A percentile compares a stretch with the other conserved stretches of the same genome.
Conservation (phyloP, 495 filamentous ascomycete species). For the Beverwykella pulmonaria region DNA sequence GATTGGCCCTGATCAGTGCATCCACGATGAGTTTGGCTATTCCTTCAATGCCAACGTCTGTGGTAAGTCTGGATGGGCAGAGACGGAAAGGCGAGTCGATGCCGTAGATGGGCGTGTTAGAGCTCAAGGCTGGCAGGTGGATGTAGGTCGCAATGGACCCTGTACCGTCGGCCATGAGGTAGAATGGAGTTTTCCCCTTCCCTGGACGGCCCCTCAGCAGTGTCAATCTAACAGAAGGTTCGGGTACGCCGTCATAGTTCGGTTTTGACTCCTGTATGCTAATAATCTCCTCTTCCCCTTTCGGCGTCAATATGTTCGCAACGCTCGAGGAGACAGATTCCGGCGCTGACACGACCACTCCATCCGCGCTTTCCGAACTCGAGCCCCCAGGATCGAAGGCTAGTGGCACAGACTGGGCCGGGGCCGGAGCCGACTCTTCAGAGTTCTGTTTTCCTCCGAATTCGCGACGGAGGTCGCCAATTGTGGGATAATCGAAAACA, state of each 20-base stretch:
- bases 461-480: constrained; percentile 17
- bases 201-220: constrained; percentile 32
- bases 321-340: too few relatives aligned
- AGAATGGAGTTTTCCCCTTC: constrained; percentile 27
- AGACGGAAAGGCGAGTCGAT: constrained; percentile 34
- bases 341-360: too few relatives aligned
- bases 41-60: constrained; percentile 24
- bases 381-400: too few relatives aligned
- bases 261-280: not conserved
- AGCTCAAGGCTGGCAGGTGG: constrained; percentile 28
- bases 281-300: too few relatives aligned
- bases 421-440: not conserved
- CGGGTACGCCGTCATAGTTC: constrained; percentile 7
- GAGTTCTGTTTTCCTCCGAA: too few relatives aligned
- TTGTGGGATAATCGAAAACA: constrained; percentile 11
- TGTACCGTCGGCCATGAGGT: constrained; percentile 33
- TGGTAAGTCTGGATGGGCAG: constrained; percentile 21
- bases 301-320: too few relatives aligned
- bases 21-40: constrained; percentile 28
- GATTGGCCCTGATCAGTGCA: constrained; percentile 21
- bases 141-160: constrained; percentile 23
- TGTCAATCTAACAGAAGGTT: constrained; percentile 29
- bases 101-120: constrained; percentile 22
- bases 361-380: too few relatives aligned
- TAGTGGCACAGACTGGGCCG: too few relatives aligned